Evolutionary conservation across 139 green algal species (phyloP), one percentile per base, ranked within the genome.

Genomic region (Chlamydomonas sp.): DNA sequence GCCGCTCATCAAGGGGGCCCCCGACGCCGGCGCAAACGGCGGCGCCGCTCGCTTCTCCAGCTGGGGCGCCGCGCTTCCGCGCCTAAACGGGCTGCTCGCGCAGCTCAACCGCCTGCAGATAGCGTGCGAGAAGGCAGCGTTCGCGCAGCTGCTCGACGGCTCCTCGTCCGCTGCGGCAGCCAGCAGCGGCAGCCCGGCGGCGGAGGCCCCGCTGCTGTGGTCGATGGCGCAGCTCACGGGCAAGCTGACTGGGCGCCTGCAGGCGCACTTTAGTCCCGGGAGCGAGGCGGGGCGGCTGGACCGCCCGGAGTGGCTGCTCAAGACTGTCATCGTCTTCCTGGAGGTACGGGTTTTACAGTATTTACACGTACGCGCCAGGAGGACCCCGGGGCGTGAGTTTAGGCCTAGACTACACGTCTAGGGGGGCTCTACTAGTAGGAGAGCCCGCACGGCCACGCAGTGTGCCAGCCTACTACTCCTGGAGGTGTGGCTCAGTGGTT

Each of bases 241-340:
- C 16, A 4, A 30, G 20, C 29, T 66, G 31, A 30, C 39, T 30
- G 59, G 39, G 33, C 59, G 59, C 8, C 59, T 66, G 26, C n/a
- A 36, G 59, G 20, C 59, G 29, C 59, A 66, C 29, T 66, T 66
- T 22, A 36, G 31, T 13, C 59, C 59, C 5, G 59, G 29, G 10
- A 66, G 31, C 8, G 59, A 66, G 59, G 59, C 59, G 5, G 59
- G 59, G 20, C 10, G 59, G 26, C 26, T 66, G 33, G 59, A 66
- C 59, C 22, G 43, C 13, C 59, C 59, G 29, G 59, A 66, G 59
- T 66, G 59, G 59, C 59, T 66, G 59, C 20, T 66, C 26, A 66
- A 39, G 59, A 66, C 26, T 22, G 29, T 66, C 4, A 48, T 66
- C 10, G 31, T n/a, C 4, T 10, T 66, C 20, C 59, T 66, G 16